phyloP scores from a whole-genome alignment of 1,139 yeast genomes.

The Eremothecium sinecaudum region DNA sequence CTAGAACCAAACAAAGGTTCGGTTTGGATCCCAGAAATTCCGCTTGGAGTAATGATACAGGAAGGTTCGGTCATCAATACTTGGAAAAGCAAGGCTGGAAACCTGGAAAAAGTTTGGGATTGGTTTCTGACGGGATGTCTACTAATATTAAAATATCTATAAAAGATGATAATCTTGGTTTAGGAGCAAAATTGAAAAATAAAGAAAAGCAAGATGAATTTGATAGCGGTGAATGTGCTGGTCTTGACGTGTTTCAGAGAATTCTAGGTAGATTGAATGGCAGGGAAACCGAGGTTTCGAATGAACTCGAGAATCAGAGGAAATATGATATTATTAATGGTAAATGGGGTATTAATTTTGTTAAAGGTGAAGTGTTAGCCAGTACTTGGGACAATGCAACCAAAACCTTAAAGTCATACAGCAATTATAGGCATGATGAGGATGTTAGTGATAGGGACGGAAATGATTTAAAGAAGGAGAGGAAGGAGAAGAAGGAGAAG shows the following conservation, averaged over 20 bases:
- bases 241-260: slow-evolving; percentile 87
- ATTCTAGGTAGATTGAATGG: slow-evolving; percentile 81
- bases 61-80: slow-evolving; percentile 81
- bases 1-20: slow-evolving; percentile 71
- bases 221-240: slow-evolving; percentile 78
- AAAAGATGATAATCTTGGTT: slow-evolving; percentile 74
- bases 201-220: slow-evolving; percentile 49
- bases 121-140: slow-evolving; percentile 52
- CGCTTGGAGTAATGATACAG: slow-evolving; percentile 82
- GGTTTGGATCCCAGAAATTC: slow-evolving; percentile 93
- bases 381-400: slow-evolving; percentile 78
- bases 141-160: slow-evolving; percentile 74
- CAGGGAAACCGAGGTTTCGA: slow-evolving; percentile 47
- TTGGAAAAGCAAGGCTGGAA: slow-evolving; percentile 80
- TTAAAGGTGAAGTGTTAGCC: slow-evolving; percentile 69
- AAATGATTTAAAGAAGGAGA: slow-evolving; percentile 30
- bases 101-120: slow-evolving; percentile 84
- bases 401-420: slow-evolving; percentile 32
- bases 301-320: slow-evolving; percentile 57
- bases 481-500: slow-evolving; percentile 25
- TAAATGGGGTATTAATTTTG: slow-evolving; percentile 79
- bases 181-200: slow-evolving; percentile 69
- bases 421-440: slow-evolving; percentile 19
- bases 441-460: slow-evolving; percentile 24
- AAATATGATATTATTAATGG: slow-evolving; percentile 63